Percentiles rank a stretch among this genome's conserved stretches.
Conservation (phyloP, 108 stramenopile species). For the Cyclotella atomus region DNA sequence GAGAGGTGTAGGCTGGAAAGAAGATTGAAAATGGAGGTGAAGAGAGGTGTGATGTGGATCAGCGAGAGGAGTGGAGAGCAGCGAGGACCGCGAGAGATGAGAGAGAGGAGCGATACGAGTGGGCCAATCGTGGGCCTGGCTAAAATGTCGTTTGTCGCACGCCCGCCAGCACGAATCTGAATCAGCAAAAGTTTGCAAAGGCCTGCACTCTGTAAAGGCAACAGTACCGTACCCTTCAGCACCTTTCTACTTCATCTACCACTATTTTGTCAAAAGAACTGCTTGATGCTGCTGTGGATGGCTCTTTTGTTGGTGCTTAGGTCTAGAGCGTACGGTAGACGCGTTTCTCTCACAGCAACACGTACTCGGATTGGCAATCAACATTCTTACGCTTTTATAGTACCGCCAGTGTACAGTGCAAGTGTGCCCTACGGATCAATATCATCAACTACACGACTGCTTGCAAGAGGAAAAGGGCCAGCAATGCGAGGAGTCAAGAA, state of each 20-base stretch:
- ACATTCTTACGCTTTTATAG: not conserved
- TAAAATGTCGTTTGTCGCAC: no score
- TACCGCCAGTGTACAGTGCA: not conserved
- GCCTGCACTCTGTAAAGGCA: no score
- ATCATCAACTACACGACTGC: not conserved
- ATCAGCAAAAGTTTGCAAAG: no score
- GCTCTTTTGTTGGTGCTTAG: not conserved
- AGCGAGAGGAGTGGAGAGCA: no score
- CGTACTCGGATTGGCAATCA: not conserved
- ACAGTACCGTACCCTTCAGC: no score
- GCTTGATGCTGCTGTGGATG: not conserved
- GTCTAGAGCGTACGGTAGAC: not conserved
- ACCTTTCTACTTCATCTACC: not conserved
- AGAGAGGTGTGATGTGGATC: no score
- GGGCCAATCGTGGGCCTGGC: no score
- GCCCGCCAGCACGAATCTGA: no score
- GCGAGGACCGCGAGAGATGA: no score
- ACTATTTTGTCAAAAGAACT: not conserved
- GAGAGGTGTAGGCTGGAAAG: not conserved
- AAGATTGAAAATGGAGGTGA: not conserved
- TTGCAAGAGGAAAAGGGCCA: not conserved
- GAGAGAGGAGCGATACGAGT: no score
- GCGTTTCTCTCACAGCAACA: not conserved
- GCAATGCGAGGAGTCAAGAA: slow-evolving; percentile 51
- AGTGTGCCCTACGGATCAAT: not conserved